Base-by-base conservation (phyloP, 345 rosid genomes). In the Xanthoceras sorbifolium region DNA sequence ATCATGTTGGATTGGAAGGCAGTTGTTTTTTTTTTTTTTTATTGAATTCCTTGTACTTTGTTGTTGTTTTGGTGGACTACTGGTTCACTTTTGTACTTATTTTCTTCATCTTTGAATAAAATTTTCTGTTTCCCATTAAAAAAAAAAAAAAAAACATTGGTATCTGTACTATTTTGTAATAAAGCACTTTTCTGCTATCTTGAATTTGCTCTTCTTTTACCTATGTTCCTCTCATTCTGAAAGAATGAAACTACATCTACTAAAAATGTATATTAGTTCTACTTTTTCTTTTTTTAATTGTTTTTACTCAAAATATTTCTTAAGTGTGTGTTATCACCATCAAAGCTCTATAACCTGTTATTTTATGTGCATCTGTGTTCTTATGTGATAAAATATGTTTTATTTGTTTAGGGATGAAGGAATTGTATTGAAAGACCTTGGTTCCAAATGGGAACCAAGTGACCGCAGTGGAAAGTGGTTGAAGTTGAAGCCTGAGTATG, bases 391-490 rank as follows among this genome's bases (percentile, higher is more conserved):
- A 67, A 50, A 67, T 8, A 17, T 40, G 26, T 40, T 50, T 42
- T 60, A 57, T 48, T 22, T 59, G 74, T 59, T 52, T 80, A 95
- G 98, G 79, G 97, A 93, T 84, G 99, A 95, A 89, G 99, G 99
- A 74, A 79, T 95, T 76, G 86, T 93, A 52, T 65, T 95, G 52
- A 95, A 95, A 80, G 99, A 93, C 86, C 90, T 93, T 80, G 90
- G 86, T 73, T 95, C 98, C 12, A 95, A 90, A 81, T 95, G 98
- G 99, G 99, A 95, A 79, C 99, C 99, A 50, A 81, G 97, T 81
- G 99, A 95, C 79, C 92, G 98, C 68, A 95, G 97, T 87, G 99
- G 93, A 75, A 95, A 95, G 86, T 95, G 99, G 99, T 73, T 90
- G 88, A 95, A 93, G 85, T 84, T 95, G 85, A 95, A 93, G 88